These are phyloP conservation scores for Tilletiopsis washingtonensis DNA, from an alignment of 1,284 basidiomycete species.

Conservation along the genomic window DNA sequence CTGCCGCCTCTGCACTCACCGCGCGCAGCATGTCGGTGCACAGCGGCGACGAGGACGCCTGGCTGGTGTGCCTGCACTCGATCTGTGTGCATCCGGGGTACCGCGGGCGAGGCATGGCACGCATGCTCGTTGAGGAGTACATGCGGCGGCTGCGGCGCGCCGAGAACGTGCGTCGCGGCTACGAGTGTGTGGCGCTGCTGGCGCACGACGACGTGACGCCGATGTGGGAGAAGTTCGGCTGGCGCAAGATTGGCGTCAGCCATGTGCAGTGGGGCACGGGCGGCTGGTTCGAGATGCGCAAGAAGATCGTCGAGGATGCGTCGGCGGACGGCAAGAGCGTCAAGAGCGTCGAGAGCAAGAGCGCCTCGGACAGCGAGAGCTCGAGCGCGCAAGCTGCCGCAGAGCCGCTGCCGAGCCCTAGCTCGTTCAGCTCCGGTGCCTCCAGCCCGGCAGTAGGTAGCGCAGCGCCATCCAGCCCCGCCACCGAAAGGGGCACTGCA, in stretches of 20 bases:
- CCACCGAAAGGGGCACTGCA: too few species aligned
- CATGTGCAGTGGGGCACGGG: conserved; percentile 32
- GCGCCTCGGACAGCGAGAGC: background rate
- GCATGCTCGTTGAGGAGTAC: conserved; percentile 28
- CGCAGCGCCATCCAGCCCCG: too few species aligned
- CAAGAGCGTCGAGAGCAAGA: background rate
- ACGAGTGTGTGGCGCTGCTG: conserved; percentile 37
- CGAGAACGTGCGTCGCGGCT: conserved; percentile 13
- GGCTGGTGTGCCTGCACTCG: conserved; percentile 41
- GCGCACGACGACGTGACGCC: conserved; percentile 33
- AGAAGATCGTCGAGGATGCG: background rate
- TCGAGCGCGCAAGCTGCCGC: background rate
- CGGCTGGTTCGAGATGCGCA: conserved; percentile 42
- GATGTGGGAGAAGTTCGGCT: conserved; percentile 36
- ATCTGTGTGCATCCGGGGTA: conserved; percentile 32
- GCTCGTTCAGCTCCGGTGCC: background rate
- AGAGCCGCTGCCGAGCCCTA: background rate
- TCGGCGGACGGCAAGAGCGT: too few species aligned
- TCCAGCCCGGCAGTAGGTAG: too few species aligned
- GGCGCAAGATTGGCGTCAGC: conserved; percentile 32
- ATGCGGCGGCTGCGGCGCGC: conserved; percentile 13
- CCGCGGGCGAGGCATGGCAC: conserved; percentile 29
- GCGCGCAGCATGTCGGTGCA: conserved; percentile 32
- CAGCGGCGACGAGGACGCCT: conserved; percentile 27
- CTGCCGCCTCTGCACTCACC: conserved; percentile 36